These are phyloP conservation scores for Lentinula boryana DNA, from an alignment of 768 basidiomycete genomes.

Conservation along the genomic window DNA sequence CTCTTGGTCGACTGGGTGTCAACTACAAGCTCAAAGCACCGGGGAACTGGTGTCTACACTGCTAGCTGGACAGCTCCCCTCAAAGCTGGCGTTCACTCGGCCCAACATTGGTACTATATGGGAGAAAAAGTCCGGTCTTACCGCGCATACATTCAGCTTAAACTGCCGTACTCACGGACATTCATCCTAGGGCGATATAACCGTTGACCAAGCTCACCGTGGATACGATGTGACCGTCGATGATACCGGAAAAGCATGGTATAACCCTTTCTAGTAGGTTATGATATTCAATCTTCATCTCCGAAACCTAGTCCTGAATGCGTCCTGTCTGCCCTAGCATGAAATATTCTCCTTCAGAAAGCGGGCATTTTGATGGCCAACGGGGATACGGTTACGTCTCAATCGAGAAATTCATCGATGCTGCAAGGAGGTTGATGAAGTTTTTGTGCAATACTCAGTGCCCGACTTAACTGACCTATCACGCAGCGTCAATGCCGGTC, in stretches of 20 bases:
- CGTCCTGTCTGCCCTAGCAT: slow-evolving; percentile 44
- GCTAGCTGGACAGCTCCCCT: slow-evolving; percentile 93
- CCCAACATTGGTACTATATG: slow-evolving; percentile 95
- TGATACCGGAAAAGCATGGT: slow-evolving; percentile 78
- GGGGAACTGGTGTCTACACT: slow-evolving; percentile 86
- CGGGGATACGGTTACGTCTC: slow-evolving; percentile 89
- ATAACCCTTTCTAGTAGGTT: slow-evolving; percentile 87
- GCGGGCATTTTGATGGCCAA: slow-evolving; percentile 91
- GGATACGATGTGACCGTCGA: slow-evolving; percentile 89
- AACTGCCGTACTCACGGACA: not conserved
- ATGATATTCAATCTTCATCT: slow-evolving; percentile 6
- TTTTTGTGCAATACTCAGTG: not conserved
- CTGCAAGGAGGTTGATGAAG: slow-evolving; percentile 36
- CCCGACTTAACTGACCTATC: not conserved
- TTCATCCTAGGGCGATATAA: slow-evolving; percentile 70
- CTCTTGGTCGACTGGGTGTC: slow-evolving; percentile 94
- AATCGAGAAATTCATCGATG: slow-evolving; percentile 89
- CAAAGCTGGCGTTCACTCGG: slow-evolving; percentile 84
- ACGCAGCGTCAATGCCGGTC: slow-evolving; percentile 62
- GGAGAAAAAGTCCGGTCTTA: slow-evolving; percentile 63
- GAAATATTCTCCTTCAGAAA: slow-evolving; percentile 91
- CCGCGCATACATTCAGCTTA: not conserved
- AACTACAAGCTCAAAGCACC: slow-evolving; percentile 63
- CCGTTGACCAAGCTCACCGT: slow-evolving; percentile 89
- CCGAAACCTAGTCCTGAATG: not conserved